Base-by-base conservation (phyloP, 768 basidiomycete species). In the Termitomyces sp. region DNA sequence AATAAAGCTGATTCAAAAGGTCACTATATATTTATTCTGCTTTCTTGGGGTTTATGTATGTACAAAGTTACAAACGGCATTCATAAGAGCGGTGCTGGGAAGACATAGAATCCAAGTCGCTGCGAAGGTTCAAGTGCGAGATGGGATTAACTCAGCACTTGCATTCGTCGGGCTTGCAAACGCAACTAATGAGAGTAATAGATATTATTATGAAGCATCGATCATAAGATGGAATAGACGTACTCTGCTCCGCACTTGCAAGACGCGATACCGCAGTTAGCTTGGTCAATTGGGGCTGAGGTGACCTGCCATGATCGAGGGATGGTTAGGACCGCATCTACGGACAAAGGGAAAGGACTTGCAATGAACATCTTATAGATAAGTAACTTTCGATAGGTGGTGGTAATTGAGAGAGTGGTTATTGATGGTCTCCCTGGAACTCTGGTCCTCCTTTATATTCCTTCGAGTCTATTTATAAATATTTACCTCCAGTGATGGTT, bases 131-230 rank as follows among this genome's bases (percentile, higher is more conserved):
- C 37, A 6, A 37, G 12, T 37, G 37, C n/a, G n/a, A n/a, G n/a
- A n/a, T n/a, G n/a, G 6, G 11, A 6, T n/a, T 49, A 13, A 24
- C 61, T 80, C 72, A 84, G 76, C 83, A 88, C 73, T 86, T 86
- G 84, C 85, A 86, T 60, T 81, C 78, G 53, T 78, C 81, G 55
- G 82, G 68, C 72, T 81, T 79, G 80, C 86, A 87, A 30, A 59
- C 59, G 76, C 86, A 88, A 62, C 85, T 87, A 58, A 16, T 47
- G 18, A 63, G 57, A 27, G 20, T 49, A 18, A 36, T 22, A 0
- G 9, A 15, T 51, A 15, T 8, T 2, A 8, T 36, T 1, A 22
- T n/a, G 20, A 33, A 22, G 48, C 18, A 33, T n/a, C 3, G 9
- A 18, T 37, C 6, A 22, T n/a, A 7, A 18, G 27, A 59, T 47